A percentile compares a stretch with the other conserved stretches of the same genome.
These are phyloP conservation scores for Aspergillus aculeatinus DNA, from an alignment of 2,329 filamentous ascomycete genomes.

Conservation along the genomic window DNA sequence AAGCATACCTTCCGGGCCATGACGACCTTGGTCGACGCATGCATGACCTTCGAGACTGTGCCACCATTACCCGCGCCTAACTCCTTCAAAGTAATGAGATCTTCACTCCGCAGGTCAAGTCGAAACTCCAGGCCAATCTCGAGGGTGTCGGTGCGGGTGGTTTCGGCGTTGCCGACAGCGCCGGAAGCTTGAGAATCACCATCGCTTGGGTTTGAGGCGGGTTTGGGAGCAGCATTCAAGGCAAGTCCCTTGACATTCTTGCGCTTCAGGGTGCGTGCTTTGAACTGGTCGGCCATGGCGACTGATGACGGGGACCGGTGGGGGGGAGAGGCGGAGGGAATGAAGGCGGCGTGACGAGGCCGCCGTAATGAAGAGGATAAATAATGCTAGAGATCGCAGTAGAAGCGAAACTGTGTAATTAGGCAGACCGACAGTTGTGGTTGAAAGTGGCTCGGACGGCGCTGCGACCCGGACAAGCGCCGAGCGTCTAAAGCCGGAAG, in stretches of 20 bases:
- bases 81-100: constrained; percentile 90
- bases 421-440: background rate
- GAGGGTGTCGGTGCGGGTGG: constrained; percentile 67
- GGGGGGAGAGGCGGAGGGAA: background rate
- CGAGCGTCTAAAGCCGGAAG: constrained; percentile 1
- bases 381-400: background rate
- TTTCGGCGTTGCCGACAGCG: constrained; percentile 57
- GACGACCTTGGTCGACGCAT: constrained; percentile 88
- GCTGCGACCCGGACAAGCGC: constrained; percentile 7
- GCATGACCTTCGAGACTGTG: constrained; percentile 96
- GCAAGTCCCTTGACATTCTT: constrained; percentile 98
- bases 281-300: constrained; percentile 61
- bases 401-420: background rate
- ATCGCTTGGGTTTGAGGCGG: constrained; percentile 67
- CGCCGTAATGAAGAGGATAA: background rate
- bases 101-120: constrained; percentile 84
- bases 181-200: constrained; percentile 65
- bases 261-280: constrained; percentile 84
- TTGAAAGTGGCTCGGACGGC: background rate
- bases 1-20: constrained; percentile 90
- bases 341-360: constrained; percentile 7
- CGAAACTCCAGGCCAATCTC: constrained; percentile 99
- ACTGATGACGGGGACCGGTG: constrained; percentile 3
- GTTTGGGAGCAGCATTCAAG: constrained; percentile 74
- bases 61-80: constrained; percentile 94